Evolutionary conservation across 2,329 filamentous ascomycete species (phyloP).

Genomic region (Berkeleyomyces basicola): DNA sequence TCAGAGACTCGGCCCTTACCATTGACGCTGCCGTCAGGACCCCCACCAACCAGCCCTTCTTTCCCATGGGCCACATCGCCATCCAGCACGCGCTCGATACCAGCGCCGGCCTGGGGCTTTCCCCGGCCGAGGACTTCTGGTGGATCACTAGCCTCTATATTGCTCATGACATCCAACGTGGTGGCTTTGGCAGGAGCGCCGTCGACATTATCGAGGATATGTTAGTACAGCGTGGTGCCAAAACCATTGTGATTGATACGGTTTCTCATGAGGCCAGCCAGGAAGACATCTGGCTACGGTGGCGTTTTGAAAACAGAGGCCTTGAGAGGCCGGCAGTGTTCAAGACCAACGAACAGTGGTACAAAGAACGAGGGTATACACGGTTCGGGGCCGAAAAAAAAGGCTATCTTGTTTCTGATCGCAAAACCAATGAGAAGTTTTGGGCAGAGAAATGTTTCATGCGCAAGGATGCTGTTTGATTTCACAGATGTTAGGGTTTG

Average conservation of each 20-base stretch:
- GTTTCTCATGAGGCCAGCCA: conserved; percentile 19
- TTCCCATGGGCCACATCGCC: conserved; percentile 26
- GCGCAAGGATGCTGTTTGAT: conserved; percentile 16
- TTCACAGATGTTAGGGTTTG: no score
- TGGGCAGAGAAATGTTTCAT: conserved; percentile 16
- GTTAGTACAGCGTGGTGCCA: conserved; percentile 20
- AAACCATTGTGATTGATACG: conserved; percentile 23
- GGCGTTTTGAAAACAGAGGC: conserved; percentile 19
- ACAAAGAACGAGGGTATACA: conserved; percentile 18
- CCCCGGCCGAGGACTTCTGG: conserved; percentile 19
- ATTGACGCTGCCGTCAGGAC: conserved; percentile 18
- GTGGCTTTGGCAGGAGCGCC: conserved; percentile 22
- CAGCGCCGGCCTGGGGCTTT: conserved; percentile 20
- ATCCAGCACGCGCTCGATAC: conserved; percentile 21
- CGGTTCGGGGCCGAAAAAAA: conserved; percentile 13
- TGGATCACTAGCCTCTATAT: conserved; percentile 28
- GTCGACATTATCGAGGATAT: conserved; percentile 23
- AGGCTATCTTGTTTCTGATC: conserved; percentile 15
- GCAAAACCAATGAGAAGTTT: conserved; percentile 10
- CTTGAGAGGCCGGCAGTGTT: conserved; percentile 17
- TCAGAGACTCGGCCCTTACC: conserved; percentile 22
- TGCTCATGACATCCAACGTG: conserved; percentile 23
- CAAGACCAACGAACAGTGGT: conserved; percentile 20
- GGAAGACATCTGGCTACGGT: conserved; percentile 16
- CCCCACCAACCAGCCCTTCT: conserved; percentile 20